These are phyloP conservation scores for Pterulicium gracile DNA, from an alignment of 1,284 basidiomycete genomes.

Conservation along the genomic window DNA sequence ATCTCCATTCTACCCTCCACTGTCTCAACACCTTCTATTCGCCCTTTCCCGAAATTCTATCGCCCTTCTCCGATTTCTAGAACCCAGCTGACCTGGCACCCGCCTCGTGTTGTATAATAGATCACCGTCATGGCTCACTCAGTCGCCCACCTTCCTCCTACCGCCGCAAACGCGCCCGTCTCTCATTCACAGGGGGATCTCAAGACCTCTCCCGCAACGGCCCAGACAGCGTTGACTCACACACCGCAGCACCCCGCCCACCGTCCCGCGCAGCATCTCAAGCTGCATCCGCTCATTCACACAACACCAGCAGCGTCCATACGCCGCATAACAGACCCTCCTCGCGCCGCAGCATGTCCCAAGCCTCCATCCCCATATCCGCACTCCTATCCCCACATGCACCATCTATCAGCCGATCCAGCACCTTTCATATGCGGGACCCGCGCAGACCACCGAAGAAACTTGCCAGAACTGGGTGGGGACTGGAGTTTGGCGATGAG, in stretches of 20 bases:
- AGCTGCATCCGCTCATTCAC: slow-evolving; percentile 26
- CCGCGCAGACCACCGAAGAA: slow-evolving; percentile 46
- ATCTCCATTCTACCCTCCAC: slow-evolving; percentile 11
- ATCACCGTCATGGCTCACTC: slow-evolving; percentile 19
- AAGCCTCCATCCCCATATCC: slow-evolving; percentile 64
- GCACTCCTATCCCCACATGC: slow-evolving; percentile 67
- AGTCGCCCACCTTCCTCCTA: slow-evolving; percentile 56
- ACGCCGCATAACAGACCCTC: slow-evolving; percentile 17
- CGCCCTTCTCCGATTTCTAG: too few species aligned
- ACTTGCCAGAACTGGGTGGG: slow-evolving; percentile 8
- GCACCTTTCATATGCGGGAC: slow-evolving; percentile 68
- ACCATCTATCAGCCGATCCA: slow-evolving; percentile 46
- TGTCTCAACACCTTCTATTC: not conserved
- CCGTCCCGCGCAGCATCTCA: slow-evolving; percentile 22
- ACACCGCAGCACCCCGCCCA: slow-evolving; percentile 16
- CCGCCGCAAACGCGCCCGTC: slow-evolving; percentile 53
- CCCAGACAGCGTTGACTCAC: slow-evolving; percentile 9
- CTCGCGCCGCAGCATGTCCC: slow-evolving; percentile 42
- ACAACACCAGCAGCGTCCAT: slow-evolving; percentile 9
- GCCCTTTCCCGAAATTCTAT: not conserved
- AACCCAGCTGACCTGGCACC: not conserved
- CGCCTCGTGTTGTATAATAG: not conserved
- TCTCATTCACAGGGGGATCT: slow-evolving; percentile 30
- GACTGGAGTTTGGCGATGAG: slow-evolving; percentile 22
- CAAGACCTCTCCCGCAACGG: slow-evolving; percentile 16